A percentile compares a stretch with the other conserved stretches of the same genome.
phyloP scores from a whole-genome alignment of 75 land plant species.

The Adiantum capillusveneris region DNA sequence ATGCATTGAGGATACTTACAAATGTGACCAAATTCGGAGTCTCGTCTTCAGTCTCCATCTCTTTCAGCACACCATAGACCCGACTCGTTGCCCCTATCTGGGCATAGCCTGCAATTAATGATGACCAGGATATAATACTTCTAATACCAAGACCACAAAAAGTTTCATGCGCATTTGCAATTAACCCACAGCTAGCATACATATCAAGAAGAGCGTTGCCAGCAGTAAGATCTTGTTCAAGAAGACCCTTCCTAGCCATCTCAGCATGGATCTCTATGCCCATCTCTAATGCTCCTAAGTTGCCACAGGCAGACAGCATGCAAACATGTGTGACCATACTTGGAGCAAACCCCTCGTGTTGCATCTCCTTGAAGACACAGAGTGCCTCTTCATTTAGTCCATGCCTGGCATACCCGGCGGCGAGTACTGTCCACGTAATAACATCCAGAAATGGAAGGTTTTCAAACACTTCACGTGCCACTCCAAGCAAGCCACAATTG shows the following conservation, averaged over 20 bases:
- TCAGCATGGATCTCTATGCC: slow-evolving; percentile 21
- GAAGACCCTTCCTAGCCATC: slow-evolving; percentile 9
- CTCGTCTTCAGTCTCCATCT: slow-evolving; percentile 22
- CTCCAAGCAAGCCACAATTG: slow-evolving; percentile 18
- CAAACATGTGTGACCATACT: slow-evolving; percentile 21
- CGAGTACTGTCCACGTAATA: slow-evolving; percentile 29
- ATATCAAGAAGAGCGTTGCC: slow-evolving; percentile 41
- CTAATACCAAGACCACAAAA: slow-evolving; percentile 22
- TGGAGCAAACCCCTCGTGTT: slow-evolving; percentile 16
- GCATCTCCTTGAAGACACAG: slow-evolving; percentile 18
- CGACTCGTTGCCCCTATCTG: slow-evolving; percentile 22
- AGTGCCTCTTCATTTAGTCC: slow-evolving; percentile 31
- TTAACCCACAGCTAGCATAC: slow-evolving; percentile 40
- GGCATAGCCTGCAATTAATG: slow-evolving; percentile 40
- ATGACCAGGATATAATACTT: slow-evolving; percentile 34
- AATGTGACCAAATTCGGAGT: slow-evolving; percentile 37
- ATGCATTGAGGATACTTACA: slow-evolving; percentile 32
- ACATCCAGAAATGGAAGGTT: slow-evolving; percentile 18
- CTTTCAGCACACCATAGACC: slow-evolving; percentile 14
- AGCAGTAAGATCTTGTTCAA: slow-evolving; percentile 9
- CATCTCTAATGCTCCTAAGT: slow-evolving; percentile 21
- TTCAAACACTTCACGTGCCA: slow-evolving; percentile 17
- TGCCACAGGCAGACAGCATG: slow-evolving; percentile 17
- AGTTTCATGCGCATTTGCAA: slow-evolving; percentile 26
- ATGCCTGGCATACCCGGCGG: slow-evolving; percentile 27